Evolutionary conservation across 2,329 filamentous ascomycete species (phyloP).

Genomic region (Fusarium buxicola): DNA sequence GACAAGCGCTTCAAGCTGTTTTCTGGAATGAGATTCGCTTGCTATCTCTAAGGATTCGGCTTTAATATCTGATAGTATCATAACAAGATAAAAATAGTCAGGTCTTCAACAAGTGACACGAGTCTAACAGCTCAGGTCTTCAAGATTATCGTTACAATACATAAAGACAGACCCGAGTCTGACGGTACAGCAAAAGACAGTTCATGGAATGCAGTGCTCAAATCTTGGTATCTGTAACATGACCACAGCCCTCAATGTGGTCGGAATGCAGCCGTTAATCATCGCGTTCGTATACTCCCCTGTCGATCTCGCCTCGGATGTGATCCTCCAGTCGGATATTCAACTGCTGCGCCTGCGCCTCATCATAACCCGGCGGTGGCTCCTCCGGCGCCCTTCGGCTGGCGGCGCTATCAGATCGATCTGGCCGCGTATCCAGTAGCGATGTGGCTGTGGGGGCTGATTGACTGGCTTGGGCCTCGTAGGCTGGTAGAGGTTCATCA

Average conservation of each 20-base stretch:
- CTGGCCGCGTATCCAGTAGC: constrained; percentile 42
- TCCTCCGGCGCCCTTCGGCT: constrained; percentile 69
- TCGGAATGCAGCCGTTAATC: constrained; percentile 40
- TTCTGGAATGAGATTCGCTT: neutral
- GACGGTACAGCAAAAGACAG: constrained; percentile 24
- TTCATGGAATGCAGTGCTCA: constrained; percentile 37
- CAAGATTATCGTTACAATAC: constrained; percentile 18
- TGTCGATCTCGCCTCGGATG: constrained; percentile 78
- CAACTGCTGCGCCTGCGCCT: constrained; percentile 80
- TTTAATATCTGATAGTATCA: neutral
- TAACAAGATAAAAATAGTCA: neutral
- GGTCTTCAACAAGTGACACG: constrained; percentile 7
- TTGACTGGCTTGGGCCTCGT: constrained; percentile 69
- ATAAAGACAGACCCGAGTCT: neutral
- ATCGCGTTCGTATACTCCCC: constrained; percentile 53
- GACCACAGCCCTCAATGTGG: constrained; percentile 34
- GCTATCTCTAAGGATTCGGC: neutral
- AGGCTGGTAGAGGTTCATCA: constrained; percentile 88
- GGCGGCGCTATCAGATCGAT: constrained; percentile 52
- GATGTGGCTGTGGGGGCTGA: constrained; percentile 43
- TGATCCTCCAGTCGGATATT: constrained; percentile 73
- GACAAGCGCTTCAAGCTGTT: neutral
- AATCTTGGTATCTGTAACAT: constrained; percentile 41
- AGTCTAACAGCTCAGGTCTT: constrained; percentile 24
- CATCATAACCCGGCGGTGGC: constrained; percentile 91